Base-by-base conservation (phyloP, 192 early-diverging fungal species). In the Coemansia sp. region DNA sequence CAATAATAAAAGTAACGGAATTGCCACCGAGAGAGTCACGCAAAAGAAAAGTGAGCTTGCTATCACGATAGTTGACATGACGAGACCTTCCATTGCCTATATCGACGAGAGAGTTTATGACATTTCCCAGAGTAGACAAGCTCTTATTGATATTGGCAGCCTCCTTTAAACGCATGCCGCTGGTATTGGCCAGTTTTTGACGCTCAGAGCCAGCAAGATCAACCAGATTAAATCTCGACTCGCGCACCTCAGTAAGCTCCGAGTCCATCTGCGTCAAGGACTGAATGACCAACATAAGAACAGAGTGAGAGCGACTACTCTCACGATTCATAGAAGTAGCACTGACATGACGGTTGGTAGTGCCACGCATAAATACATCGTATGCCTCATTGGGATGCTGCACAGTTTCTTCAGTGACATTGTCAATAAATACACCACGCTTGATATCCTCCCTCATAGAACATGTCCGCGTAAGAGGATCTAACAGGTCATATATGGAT, bases 111-210 rank as follows among this genome's bases (percentile, higher is more conserved):
- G 93, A 90, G 65, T 92, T 90, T 68, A 94, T 93, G 56, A 94
- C 93, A 27, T 89, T 89, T 12, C 90, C 90, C 7, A 94, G 76
- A 2, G 87, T 88, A 23, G 86, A 85, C 49, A 94, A 68, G 21
- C 87, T 89, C 73, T 87, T 90, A 77, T 94, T 94, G 73, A 94
- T 94, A 62, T 88, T 87, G 21, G 87, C 84, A 4, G 91, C 93
- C 55, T 94, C 93, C 54, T 89, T 88, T 28, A 94, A 65, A 2
- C 90, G 82, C 59, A 81, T 50, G 0, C 87, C 87, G 48, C 83
- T 87, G 0, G 88, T 86, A 23, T 82, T 84, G 12, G 88, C 83
- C 26, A 74, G 73, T 55, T 88, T 86, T 53, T 88, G 87, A 30
- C 88, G 85, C 69, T 90, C 88, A 23, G 86, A 87, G 56, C 91